phyloP scores from a whole-genome alignment of 2,329 filamentous ascomycete genomes.

The Aspergillus pseudoterreus region DNA sequence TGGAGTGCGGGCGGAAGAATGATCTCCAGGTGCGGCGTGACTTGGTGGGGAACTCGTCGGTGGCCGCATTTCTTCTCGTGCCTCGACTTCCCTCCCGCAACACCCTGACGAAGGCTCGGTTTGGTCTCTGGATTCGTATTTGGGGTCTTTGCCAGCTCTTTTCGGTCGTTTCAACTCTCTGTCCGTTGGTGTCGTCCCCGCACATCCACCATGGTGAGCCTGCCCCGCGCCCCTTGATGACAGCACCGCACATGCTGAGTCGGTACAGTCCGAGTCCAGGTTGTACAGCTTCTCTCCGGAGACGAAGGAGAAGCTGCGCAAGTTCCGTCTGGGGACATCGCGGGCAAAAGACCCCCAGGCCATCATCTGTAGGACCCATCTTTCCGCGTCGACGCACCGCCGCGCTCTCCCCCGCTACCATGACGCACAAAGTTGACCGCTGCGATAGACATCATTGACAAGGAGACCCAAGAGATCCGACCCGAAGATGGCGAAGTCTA shows the following conservation, averaged over 20 bases:
- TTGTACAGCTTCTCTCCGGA: constrained; percentile 90
- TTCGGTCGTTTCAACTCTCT: background rate
- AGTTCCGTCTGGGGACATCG: constrained; percentile 90
- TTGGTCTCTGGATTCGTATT: background rate
- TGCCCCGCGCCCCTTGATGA: constrained; percentile 14
- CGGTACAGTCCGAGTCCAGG: constrained; percentile 69
- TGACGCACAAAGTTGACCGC: background rate
- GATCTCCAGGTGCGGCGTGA: background rate
- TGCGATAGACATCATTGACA: constrained; percentile 77
- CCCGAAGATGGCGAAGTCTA: constrained; percentile 79
- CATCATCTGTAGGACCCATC: constrained; percentile 73
- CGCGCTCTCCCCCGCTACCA: background rate
- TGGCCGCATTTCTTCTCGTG: background rate
- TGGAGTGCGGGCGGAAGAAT: constrained; percentile 11
- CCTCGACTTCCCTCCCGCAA: background rate
- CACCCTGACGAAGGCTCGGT: background rate
- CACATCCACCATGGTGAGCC: constrained; percentile 14
- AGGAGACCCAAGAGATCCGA: constrained; percentile 82
- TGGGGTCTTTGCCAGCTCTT: background rate
- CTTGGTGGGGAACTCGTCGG: background rate
- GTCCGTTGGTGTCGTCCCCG: background rate
- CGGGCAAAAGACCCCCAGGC: constrained; percentile 82
- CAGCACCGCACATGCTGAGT: background rate
- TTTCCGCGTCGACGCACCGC: background rate
- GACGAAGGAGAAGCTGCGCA: constrained; percentile 84